phyloP scores from a whole-genome alignment of 768 basidiomycete genomes.

The Agaricus blazei region DNA sequence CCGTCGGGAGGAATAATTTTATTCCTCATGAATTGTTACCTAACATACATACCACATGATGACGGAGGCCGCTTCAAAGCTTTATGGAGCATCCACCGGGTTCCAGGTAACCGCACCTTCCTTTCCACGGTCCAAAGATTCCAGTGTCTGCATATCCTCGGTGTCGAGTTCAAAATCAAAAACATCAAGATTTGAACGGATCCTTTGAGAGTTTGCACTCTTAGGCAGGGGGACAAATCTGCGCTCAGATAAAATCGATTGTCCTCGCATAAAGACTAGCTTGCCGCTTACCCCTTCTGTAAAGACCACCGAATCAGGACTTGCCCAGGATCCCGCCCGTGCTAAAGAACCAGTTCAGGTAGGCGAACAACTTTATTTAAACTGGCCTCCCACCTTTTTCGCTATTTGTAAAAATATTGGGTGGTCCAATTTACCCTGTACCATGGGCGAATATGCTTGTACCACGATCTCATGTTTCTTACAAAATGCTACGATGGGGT shows the following conservation, averaged over 20 bases:
- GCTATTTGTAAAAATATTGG: conserved; percentile 50
- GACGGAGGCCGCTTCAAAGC: no score
- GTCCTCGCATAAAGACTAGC: not conserved
- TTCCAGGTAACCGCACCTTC: conserved; percentile 79
- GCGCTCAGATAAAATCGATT: not conserved
- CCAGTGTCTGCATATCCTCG: conserved; percentile 63
- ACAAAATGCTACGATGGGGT: conserved; percentile 74
- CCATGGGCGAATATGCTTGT: conserved; percentile 74
- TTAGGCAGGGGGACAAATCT: conserved; percentile 77
- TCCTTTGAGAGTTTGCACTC: conserved; percentile 60
- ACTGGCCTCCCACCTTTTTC: conserved; percentile 42
- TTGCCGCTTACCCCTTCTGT: conserved; percentile 60
- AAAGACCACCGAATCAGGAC: conserved; percentile 87
- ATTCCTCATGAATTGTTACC: no score
- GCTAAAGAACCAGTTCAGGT: conserved; percentile 25
- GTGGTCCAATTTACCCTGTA: conserved; percentile 55
- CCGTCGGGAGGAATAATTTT: no score
- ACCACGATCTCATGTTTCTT: conserved; percentile 51
- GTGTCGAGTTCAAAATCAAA: conserved; percentile 66
- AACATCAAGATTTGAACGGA: conserved; percentile 64
- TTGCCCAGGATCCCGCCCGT: conserved; percentile 64
- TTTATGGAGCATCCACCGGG: conserved; percentile 51
- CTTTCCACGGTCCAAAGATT: conserved; percentile 65
- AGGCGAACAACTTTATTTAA: not conserved
- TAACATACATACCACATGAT: not conserved